phyloP scores from a whole-genome alignment of 2,329 filamentous ascomycete genomes.

The Lanzia echinophila region DNA sequence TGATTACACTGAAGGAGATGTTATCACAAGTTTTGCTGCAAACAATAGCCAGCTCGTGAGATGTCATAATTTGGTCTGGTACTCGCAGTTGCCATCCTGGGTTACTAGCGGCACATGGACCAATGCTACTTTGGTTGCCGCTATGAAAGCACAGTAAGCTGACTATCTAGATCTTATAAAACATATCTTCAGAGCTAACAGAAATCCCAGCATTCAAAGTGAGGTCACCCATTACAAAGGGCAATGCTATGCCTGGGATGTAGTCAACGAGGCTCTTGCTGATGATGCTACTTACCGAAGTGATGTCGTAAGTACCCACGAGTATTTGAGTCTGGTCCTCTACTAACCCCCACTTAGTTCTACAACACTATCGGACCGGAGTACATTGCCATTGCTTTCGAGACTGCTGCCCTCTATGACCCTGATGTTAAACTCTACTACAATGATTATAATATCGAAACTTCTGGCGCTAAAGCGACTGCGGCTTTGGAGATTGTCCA shows the following conservation, averaged over 20 bases:
- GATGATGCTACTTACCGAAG: slow-evolving; percentile 49
- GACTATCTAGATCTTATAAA: too few relatives aligned
- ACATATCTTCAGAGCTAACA: neutral
- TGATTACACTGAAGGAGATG: slow-evolving; percentile 51
- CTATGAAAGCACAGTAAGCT: slow-evolving; percentile 46
- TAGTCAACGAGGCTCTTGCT: slow-evolving; percentile 58
- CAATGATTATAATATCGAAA: slow-evolving; percentile 60
- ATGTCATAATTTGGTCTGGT: slow-evolving; percentile 53
- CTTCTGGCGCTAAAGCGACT: slow-evolving; percentile 40
- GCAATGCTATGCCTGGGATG: slow-evolving; percentile 58
- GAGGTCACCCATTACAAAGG: slow-evolving; percentile 54
- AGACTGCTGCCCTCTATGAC: slow-evolving; percentile 23
- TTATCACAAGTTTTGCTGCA: slow-evolving; percentile 42
- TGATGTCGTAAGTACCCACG: slow-evolving; percentile 41
- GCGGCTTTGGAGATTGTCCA: slow-evolving; percentile 39
- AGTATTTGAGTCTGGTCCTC: neutral
- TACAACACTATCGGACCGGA: slow-evolving; percentile 41
- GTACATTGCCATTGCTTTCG: slow-evolving; percentile 36
- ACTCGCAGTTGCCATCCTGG: slow-evolving; percentile 48
- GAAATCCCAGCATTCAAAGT: slow-evolving; percentile 39
- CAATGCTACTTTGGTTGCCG: slow-evolving; percentile 46
- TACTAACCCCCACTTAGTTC: neutral
- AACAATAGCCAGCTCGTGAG: slow-evolving; percentile 47
- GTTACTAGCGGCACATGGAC: slow-evolving; percentile 47
- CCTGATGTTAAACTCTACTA: slow-evolving; percentile 26